Base-by-base conservation (phyloP, 805 yeast species). In the Yamadazyma sp. region DNA sequence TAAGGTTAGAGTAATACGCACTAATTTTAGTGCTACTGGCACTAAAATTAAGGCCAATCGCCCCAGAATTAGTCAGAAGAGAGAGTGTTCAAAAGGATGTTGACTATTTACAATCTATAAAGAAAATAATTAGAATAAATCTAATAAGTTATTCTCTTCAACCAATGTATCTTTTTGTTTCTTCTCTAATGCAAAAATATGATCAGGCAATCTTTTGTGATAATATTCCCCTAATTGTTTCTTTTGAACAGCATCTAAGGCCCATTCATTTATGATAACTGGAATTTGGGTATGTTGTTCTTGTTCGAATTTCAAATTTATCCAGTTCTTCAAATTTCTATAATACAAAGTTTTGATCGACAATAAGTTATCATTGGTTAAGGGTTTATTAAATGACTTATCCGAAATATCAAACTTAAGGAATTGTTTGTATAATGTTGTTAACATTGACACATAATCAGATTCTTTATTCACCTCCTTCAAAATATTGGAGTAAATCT, bases 231-330 rank as follows among this genome's bases (percentile, higher is more conserved):
- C 37, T 23, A 62, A 39, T 7, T 38, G 30, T n/a, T 38, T 30
- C 8, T 36, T 41, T 71, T 66, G 65, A 17, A 31, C 30, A 1
- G 40, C 36, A 41, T 59, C 54, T 9, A 67, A 40, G 4, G 58
- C 32, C 73, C 73, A 67, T 45, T 65, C 56, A n/a, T 51, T 44
- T 10, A 38, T 52, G 16, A 14, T 51, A 11, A 65, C 45, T 8
- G 62, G 62, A 2, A 36, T 43, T 17, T 57, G 48, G 35, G 58
- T 64, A 1, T 60, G 62, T 27, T 55, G 46, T 23, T 56, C 52
- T 8, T 48, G 28, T 22, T 46, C 44, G 43, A 68, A 57, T 38
- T 59, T 60, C 21, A 40, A 27, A 13, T 57, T 48, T 3, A 67
- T 48, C 25, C 64, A 46, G 3, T 39, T 31, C 31, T 53, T 53